phyloP scores from a whole-genome alignment of 371 early-diverging fungal genomes.

The Rhizopus stolonifer region DNA sequence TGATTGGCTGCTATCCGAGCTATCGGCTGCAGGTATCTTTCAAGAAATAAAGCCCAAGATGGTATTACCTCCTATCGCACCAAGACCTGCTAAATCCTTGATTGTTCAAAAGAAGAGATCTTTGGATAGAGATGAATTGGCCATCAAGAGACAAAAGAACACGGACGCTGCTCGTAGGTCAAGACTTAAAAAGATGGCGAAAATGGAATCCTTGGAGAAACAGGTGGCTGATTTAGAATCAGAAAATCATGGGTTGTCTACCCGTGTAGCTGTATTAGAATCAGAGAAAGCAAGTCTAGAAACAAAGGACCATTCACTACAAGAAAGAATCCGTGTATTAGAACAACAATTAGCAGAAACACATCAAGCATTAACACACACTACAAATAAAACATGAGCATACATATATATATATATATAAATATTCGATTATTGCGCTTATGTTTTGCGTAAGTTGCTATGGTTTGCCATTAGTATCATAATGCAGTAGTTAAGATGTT shows the following conservation, averaged over 20 bases:
- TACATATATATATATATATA: too few relatives aligned
- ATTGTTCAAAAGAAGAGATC: neutral
- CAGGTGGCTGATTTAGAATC: conserved; percentile 75
- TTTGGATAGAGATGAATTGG: conserved; percentile 73
- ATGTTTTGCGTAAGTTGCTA: too few relatives aligned
- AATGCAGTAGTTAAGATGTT: too few relatives aligned
- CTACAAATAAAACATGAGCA: conserved; percentile 1
- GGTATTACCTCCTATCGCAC: conserved; percentile 12
- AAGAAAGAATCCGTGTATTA: conserved; percentile 64
- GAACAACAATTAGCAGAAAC: conserved; percentile 74
- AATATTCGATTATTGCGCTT: too few relatives aligned
- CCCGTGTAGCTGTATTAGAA: conserved; percentile 74
- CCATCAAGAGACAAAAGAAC: conserved; percentile 82
- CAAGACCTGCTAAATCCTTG: conserved; percentile 1
- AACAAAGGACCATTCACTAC: conserved; percentile 65
- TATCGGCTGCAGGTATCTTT: conserved; percentile 1
- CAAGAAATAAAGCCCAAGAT: neutral
- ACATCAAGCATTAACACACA: conserved; percentile 52
- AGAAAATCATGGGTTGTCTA: conserved; percentile 68
- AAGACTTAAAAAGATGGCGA: conserved; percentile 80
- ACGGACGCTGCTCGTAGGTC: conserved; percentile 95
- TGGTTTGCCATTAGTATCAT: too few relatives aligned
- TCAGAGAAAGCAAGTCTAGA: conserved; percentile 63
- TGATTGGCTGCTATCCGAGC: conserved; percentile 23
- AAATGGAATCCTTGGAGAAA: conserved; percentile 82